Base-by-base conservation (phyloP, 2,329 filamentous ascomycete species). In the Colletotrichum eremochloae region DNA sequence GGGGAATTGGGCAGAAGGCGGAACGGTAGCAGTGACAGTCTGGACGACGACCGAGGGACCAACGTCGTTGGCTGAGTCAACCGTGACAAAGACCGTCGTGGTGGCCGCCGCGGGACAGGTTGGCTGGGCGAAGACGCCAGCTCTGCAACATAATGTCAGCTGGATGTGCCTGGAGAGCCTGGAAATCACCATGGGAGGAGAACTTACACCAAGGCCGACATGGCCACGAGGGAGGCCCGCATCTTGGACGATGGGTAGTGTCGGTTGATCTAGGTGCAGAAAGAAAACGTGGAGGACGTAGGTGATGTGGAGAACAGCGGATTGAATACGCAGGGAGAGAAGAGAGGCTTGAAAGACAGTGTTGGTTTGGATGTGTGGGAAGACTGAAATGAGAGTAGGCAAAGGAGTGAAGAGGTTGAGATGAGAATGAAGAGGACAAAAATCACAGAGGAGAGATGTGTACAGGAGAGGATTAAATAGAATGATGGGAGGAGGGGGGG, bases 81-180 rank as follows among this genome's bases (percentile, higher is more conserved):
- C 79, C 44, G 86, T 87, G 74, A 88, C 78, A 75, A 87, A 85
- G 72, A 88, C 81, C 50, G 86, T 88, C 46, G 80, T 82, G 46
- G 82, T 83, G 9, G 78, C 77, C 69, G 81, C 76, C 52, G 80
- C 71, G 72, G 81, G 79, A 75, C 86, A 88, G 76, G 52, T 75
- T 72, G 62, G 62, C 50, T 55, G 63, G 53, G 50, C 46, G 42
- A 67, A 70, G 61, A 48, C 74, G 55, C 63, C 76, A 44, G 75
- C 74, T 65, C 75, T 66, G 56, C 67, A 75, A 52, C 40, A 67
- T 40, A 64, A 73, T 55, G 53, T 72, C 52, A 60, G 74, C 12
- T 58, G 14, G 29, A 5, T 36, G 56, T 76, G 70, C 67, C 42
- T 75, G 53, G 42, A 46, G 15, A 58, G 20, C 60, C 52, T 11